Conservation (phyloP, 139 green algal genomes). For the Chlamydomonas incerta region DNA sequence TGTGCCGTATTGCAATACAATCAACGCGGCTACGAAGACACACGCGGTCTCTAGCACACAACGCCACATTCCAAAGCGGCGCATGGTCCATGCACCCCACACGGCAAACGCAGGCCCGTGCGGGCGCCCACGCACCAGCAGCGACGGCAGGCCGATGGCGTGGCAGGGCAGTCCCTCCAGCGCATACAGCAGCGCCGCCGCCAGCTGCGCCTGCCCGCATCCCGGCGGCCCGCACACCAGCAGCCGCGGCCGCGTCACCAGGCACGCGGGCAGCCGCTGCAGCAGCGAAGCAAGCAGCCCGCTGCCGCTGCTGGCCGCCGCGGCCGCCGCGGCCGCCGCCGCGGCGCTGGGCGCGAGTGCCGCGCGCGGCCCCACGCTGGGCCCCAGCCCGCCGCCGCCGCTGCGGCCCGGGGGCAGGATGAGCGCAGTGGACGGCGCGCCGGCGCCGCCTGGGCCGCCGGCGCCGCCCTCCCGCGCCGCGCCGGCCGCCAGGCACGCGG, state of each 20-base stretch:
- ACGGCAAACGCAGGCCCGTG: no score
- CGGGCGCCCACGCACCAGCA: no score
- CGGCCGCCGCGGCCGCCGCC: neutral
- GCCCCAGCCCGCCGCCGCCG: no score
- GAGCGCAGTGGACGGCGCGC: neutral
- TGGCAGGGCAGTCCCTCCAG: constrained; percentile 89
- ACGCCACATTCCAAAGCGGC: no score
- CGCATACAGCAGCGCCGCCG: constrained; percentile 82
- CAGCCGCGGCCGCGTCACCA: constrained; percentile 68
- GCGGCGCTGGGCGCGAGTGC: neutral
- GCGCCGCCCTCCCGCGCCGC: neutral
- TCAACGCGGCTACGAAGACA: no score
- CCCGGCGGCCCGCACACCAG: constrained; percentile 76
- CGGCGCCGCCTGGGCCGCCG: neutral
- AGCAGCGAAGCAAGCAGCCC: constrained; percentile 3
- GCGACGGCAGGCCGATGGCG: constrained; percentile 81
- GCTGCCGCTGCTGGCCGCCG: neutral
- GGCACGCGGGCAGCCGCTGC: constrained; percentile 3
- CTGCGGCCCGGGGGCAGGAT: constrained; percentile 20
- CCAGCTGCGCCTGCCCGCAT: constrained; percentile 72
- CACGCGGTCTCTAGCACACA: no score
- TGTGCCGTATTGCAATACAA: no score
- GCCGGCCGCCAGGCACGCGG: constrained; percentile 57
- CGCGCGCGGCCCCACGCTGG: no score
- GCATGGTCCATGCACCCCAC: no score